Conservation (phyloP, 164 flowering plant species). For the Nymphaea thermarum region DNA sequence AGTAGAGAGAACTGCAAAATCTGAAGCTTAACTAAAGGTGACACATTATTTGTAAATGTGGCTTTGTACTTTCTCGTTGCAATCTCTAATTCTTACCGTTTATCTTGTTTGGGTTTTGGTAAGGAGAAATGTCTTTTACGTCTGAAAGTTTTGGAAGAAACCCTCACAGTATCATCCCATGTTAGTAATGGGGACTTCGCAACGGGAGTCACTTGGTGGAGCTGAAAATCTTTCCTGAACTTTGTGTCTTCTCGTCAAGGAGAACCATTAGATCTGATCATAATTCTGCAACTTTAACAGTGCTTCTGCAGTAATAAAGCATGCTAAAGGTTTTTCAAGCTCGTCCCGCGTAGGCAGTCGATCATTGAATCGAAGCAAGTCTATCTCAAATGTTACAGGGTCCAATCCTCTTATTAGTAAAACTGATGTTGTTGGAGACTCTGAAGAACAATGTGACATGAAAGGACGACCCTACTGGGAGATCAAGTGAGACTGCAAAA, state of each 20-base stretch:
- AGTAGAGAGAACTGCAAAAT: slow-evolving; percentile 57
- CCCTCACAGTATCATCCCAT: slow-evolving; percentile 20
- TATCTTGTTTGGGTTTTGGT: not conserved
- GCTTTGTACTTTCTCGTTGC: not conserved
- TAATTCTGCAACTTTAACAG: slow-evolving; percentile 18
- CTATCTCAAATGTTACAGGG: slow-evolving; percentile 6
- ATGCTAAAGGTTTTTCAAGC: slow-evolving; percentile 28
- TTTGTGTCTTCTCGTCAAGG: slow-evolving; percentile 29
- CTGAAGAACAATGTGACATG: slow-evolving; percentile 9
- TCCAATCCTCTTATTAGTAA: slow-evolving; percentile 5
- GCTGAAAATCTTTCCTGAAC: slow-evolving; percentile 32
- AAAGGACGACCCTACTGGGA: slow-evolving; percentile 13
- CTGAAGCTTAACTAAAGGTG: slow-evolving; percentile 70
- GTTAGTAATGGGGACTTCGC: slow-evolving; percentile 15
- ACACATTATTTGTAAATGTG: slow-evolving; percentile 2
- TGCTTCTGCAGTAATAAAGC: slow-evolving; percentile 22
- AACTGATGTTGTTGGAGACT: slow-evolving; percentile 8
- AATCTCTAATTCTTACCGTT: not conserved
- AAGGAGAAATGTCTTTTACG: slow-evolving; percentile 59
- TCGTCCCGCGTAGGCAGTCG: slow-evolving; percentile 45
- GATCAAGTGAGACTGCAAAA: slow-evolving; percentile 16
- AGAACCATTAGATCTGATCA: slow-evolving; percentile 18
- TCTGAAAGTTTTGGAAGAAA: slow-evolving; percentile 64
- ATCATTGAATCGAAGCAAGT: slow-evolving; percentile 20
- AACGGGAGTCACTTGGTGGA: slow-evolving; percentile 65